Percentiles rank a stretch among this genome's conserved stretches.
phyloP scores from a whole-genome alignment of 108 stramenopile species.

The Schizochytrium sp. region DNA sequence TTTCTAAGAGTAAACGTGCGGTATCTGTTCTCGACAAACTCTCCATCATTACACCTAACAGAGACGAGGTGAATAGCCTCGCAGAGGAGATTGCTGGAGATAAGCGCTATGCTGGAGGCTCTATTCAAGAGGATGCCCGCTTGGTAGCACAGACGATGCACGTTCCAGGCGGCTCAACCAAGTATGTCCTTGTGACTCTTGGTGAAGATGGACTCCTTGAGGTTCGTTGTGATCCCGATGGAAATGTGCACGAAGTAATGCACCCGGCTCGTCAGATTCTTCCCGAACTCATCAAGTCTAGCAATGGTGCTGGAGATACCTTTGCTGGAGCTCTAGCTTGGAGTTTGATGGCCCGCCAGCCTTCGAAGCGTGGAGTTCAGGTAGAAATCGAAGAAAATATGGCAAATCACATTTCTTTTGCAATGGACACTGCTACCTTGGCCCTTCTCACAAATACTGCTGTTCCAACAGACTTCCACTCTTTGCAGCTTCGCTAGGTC shows the following conservation, averaged over 20 bases:
- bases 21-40: neutral
- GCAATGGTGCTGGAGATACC: constrained; percentile 54
- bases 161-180: constrained; percentile 1
- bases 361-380: neutral
- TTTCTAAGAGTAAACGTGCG: constrained; percentile 7
- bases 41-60: constrained; percentile 51
- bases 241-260: neutral
- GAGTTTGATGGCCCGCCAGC: constrained; percentile 19
- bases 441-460: neutral
- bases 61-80: neutral
- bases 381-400: neutral
- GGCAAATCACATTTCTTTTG: constrained; percentile 4
- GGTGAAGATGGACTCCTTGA: constrained; percentile 50
- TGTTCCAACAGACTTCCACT: constrained; percentile 19
- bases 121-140: constrained; percentile 27
- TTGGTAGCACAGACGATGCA: constrained; percentile 50
- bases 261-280: neutral
- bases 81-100: constrained; percentile 18
- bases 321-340: constrained; percentile 50
- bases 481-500: neutral
- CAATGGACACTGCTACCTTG: constrained; percentile 32
- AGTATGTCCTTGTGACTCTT: constrained; percentile 31
- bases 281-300: neutral
- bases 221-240: neutral
- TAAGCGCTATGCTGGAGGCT: constrained; percentile 55